Evolutionary conservation across 495 filamentous ascomycete genomes (phyloP).

Genomic region (Hypoxylon fragiforme): DNA sequence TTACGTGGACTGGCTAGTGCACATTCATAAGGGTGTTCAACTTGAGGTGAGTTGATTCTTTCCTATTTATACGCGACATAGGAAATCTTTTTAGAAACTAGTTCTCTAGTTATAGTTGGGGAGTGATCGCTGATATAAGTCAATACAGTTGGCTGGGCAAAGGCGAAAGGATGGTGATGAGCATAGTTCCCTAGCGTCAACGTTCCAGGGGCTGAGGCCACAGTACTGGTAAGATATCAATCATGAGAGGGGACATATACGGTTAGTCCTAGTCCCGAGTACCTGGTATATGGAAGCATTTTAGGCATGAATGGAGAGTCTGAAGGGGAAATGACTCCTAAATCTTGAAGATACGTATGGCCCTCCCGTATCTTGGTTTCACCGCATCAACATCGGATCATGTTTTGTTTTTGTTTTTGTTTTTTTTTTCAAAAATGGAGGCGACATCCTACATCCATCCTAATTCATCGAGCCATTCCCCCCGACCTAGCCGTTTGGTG

Average conservation of each 20-base stretch:
- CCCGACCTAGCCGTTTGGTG: slow-evolving; percentile 13
- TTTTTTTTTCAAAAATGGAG: slow-evolving; percentile 4
- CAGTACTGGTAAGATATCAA: slow-evolving; percentile 36
- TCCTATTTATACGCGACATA: neutral
- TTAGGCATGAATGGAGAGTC: slow-evolving; percentile 9
- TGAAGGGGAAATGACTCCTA: slow-evolving; percentile 2
- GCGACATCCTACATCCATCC: neutral
- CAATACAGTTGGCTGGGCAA: slow-evolving; percentile 30
- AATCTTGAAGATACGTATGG: slow-evolving; percentile 5
- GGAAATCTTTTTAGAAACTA: slow-evolving; percentile 2
- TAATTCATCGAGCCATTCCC: too few relatives aligned
- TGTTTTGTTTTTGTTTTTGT: too few relatives aligned
- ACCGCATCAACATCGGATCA: slow-evolving; percentile 25
- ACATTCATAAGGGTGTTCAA: slow-evolving; percentile 89
- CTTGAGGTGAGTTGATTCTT: slow-evolving; percentile 65
- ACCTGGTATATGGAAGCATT: slow-evolving; percentile 20
- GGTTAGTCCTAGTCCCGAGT: slow-evolving; percentile 4
- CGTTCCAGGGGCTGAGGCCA: slow-evolving; percentile 38
- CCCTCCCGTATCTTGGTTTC: slow-evolving; percentile 2
- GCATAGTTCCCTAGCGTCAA: slow-evolving; percentile 32
- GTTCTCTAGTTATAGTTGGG: too few relatives aligned
- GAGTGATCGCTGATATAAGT: slow-evolving; percentile 12
- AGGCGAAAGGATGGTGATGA: slow-evolving; percentile 36
- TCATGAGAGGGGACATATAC: slow-evolving; percentile 1
- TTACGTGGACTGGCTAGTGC: slow-evolving; percentile 98